Conservation (phyloP, 2,329 filamentous ascomycete species). For the Neofusicoccum sp. region DNA sequence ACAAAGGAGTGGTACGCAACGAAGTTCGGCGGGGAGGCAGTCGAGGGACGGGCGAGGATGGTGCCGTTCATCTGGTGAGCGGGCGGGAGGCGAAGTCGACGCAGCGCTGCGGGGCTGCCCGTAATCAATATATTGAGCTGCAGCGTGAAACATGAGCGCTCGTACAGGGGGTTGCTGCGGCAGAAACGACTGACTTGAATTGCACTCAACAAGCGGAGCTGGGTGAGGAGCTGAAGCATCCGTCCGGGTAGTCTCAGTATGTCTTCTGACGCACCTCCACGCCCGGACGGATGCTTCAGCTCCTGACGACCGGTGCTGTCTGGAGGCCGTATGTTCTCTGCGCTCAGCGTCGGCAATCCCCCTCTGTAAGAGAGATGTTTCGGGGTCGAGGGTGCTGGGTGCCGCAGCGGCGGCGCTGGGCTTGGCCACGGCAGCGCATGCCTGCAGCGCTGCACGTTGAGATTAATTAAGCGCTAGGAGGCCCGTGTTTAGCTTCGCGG, state of each 20-base stretch:
- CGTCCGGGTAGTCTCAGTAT: no score
- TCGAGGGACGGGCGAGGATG: slow-evolving; percentile 70
- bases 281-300: no score
- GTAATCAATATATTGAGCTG: slow-evolving; percentile 9
- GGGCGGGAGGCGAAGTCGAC: background rate
- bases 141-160: background rate
- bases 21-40: slow-evolving; percentile 68
- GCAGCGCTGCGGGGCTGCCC: background rate
- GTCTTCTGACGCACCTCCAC: no score
- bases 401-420: background rate
- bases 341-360: no score
- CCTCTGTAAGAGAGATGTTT: slow-evolving; percentile 1
- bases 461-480: slow-evolving; percentile 17
- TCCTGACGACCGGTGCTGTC: no score
- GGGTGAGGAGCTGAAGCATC: no score
- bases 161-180: background rate
- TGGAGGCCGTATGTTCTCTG: no score
- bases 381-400: background rate
- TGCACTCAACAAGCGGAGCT: no score
- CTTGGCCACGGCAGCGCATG: slow-evolving; percentile 1
- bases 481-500: slow-evolving; percentile 10
- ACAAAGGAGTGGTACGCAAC: slow-evolving; percentile 76
- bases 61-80: slow-evolving; percentile 59
- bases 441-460: slow-evolving; percentile 3
- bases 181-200: no score